phyloP scores from a whole-genome alignment of 2,329 filamentous ascomycete species.

The Ilyonectria robusta region DNA sequence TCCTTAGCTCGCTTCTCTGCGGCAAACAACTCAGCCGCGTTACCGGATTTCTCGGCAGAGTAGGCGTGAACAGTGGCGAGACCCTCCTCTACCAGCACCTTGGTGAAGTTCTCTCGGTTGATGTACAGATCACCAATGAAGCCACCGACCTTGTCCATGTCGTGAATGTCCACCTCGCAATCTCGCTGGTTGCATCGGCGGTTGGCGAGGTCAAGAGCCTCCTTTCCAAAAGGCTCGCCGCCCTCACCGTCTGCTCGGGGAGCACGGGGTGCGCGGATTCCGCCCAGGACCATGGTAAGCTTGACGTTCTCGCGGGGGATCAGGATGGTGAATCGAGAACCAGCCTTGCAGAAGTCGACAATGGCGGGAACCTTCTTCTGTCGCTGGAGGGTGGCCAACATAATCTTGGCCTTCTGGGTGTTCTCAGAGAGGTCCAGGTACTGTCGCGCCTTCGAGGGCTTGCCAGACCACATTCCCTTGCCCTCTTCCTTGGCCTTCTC shows the following conservation, averaged over 20 bases:
- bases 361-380: conserved; percentile 94
- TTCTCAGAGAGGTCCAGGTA: conserved; percentile 93
- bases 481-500: conserved; percentile 87
- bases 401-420: conserved; percentile 94
- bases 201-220: conserved; percentile 93
- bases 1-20: conserved; percentile 94
- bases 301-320: conserved; percentile 95
- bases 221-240: conserved; percentile 94
- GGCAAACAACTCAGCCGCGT: conserved; percentile 86
- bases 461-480: conserved; percentile 96
- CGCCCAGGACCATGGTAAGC: conserved; percentile 93
- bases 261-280: conserved; percentile 90
- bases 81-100: conserved; percentile 93
- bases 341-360: conserved; percentile 98
- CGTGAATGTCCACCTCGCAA: conserved; percentile 94
- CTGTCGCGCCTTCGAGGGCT: conserved; percentile 85
- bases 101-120: conserved; percentile 96
- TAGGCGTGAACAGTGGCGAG: conserved; percentile 93
- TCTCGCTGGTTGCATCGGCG: conserved; percentile 92
- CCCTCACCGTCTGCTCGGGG: conserved; percentile 82
- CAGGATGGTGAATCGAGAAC: conserved; percentile 91
- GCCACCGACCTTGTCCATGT: conserved; percentile 95
- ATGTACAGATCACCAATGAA: conserved; percentile 97
- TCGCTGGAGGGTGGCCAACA: conserved; percentile 87
- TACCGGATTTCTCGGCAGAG: conserved; percentile 95